Evolutionary conservation across 2,329 filamentous ascomycete genomes (phyloP), one percentile per base, ranked within the genome.

Genomic region (Calonectria multiphialidica): DNA sequence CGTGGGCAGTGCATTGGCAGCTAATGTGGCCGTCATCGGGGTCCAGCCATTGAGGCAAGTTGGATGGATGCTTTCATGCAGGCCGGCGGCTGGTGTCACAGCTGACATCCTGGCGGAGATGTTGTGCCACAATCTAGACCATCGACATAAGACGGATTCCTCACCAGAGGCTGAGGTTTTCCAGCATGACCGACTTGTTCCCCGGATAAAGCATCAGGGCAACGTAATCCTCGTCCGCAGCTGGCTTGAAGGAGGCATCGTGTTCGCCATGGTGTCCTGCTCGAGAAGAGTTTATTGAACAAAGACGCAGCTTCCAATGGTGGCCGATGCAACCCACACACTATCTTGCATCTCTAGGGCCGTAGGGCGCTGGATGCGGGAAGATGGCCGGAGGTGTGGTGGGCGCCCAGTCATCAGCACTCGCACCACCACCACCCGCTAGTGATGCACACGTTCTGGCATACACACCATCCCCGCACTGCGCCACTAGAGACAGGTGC

Each of bases 231-330:
- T 18, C 68, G 42, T 49, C 50, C 68, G 33, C 23, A 50, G 49
- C 59, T 49, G 25, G 49, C 23, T 30, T 28, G 42, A 61, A 21
- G 47, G 25, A 45, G 59, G 50, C 62, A 50, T 70, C 68, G 62
- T 70, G 42, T 50, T 65, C 67, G 67, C 62, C 40, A 16, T 61
- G 53, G 68, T 62, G 37, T 61, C 68, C 68, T 70, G 33, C 45
- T 37, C 23, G 45, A 53, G 45, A 50, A 65, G 62, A 65, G 62
- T 50, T 37, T 50, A 50, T 65, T 65, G 45, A 50, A 28, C 28
- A 12, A 40, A 25, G 45, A 30, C n/a, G 21, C 30, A 7, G 42
- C 35, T 40, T 59, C 33, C 53, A 40, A 25, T 59, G 40, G n/a
- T 40, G 21, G 30, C 8, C 37, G 44, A 35, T 65, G 62, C 33